These are phyloP conservation scores for Chrysopogon serrulatus DNA, from an alignment of 176 grass and related monocot genomes.

Conservation along the genomic window DNA sequence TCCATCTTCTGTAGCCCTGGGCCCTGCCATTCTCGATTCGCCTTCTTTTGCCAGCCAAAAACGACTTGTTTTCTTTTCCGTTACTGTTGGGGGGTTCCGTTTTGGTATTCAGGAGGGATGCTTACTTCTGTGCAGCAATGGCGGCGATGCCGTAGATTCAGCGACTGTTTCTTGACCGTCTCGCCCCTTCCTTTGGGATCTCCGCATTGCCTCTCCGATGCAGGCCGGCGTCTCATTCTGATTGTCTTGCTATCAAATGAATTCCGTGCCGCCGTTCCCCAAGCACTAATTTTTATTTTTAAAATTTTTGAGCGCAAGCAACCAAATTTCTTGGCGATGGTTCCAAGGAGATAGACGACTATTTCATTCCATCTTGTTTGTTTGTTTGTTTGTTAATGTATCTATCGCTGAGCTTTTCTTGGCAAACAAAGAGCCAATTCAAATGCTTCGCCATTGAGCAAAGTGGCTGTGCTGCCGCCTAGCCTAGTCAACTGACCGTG, in stretches of 20 bases:
- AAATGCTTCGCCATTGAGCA: background rate
- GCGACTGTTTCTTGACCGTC: background rate
- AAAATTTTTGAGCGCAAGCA: background rate
- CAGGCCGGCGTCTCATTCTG: background rate
- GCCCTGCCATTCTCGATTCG: background rate
- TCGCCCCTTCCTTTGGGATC: background rate
- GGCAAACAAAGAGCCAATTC: background rate
- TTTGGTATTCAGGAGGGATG: background rate
- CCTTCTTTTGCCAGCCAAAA: background rate
- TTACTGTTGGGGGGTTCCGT: background rate
- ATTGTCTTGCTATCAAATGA: background rate
- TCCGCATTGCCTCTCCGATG: background rate
- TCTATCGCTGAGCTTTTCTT: background rate
- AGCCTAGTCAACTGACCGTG: background rate
- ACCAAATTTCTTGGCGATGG: background rate
- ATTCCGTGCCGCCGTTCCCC: background rate
- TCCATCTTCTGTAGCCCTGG: background rate
- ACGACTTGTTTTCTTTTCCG: background rate
- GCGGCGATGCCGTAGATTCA: background rate
- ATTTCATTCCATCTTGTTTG: background rate
- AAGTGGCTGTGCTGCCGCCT: background rate
- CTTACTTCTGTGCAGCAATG: background rate
- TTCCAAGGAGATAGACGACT: background rate
- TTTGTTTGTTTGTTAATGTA: background rate
- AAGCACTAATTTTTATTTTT: background rate